Evolutionary conservation across 2,329 filamentous ascomycete species (phyloP), one percentile per base, ranked within the genome.

Genomic region (Stagonosporopsis chrysanthemi): DNA sequence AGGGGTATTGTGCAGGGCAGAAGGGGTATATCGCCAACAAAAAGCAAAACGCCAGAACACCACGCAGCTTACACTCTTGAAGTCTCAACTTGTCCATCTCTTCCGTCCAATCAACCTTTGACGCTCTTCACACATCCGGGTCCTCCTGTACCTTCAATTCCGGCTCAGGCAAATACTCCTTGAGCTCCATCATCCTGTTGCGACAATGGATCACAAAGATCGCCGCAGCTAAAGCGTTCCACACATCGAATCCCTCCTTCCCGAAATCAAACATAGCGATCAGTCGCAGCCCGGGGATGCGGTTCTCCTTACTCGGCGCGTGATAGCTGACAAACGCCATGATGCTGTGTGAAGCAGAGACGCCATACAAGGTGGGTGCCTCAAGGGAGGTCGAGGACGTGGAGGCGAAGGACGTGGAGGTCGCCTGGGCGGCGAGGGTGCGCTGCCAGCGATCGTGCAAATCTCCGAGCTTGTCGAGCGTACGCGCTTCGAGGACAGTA

Each of bases 181-280:
- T 76, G 22, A 84, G 72, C 52, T 78, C 71, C 48, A 79, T 61
- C 78, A 84, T 79, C 31, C 80, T 77, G 56, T 82, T 81, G 5
- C 84, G 78, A 50, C 81, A 79, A 66, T 84, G 81, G 59, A 84
- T 78, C 11, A 84, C 76, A 6, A 84, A 74, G 55, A 87, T 84
- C 0, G 84, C 83, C 46, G 87, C 62, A 0, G 84, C 83, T 4
- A 87, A 74, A 4, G 81, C 79, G 65, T 86, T 86, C 85, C 85
- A 88, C 2, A 87, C 84, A 66, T 87, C 85, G 57, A 83, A 82
- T 1, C 79, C 79, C 8, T 72, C 68, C 40, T 84, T 78, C 4
- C 77, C 78, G 52, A 86, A 80, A 65, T 87, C 81, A 61, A 86
- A 83, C 49, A 81, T 79, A 5, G 79, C 81, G 46, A 87, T 79